These are phyloP conservation scores for Chytriomyces sp. DNA, from an alignment of 192 early-diverging fungal species.

Conservation along the genomic window DNA sequence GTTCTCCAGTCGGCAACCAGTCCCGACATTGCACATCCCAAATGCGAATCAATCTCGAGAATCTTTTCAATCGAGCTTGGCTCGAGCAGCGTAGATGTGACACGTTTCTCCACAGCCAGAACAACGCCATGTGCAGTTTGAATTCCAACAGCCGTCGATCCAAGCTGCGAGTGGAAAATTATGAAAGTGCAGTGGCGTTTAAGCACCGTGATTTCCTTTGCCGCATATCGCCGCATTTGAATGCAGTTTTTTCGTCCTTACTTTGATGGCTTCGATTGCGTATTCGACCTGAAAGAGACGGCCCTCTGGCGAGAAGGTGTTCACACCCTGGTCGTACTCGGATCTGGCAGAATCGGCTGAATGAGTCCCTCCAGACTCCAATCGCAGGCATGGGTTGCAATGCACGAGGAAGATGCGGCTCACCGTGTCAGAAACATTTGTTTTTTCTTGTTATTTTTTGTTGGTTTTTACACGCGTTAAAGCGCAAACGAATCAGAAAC, in stretches of 20 bases:
- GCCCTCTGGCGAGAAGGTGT: constrained; percentile 99
- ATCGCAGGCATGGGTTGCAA: too few species aligned
- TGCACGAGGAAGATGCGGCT: too few species aligned
- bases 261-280: constrained; percentile 99
- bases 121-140: constrained; percentile 93
- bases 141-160: constrained; percentile 97
- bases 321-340: constrained; percentile 99
- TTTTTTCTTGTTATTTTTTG: too few species aligned
- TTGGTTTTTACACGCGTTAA: too few species aligned
- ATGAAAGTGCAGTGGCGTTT: neutral
- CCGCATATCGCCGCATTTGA: neutral
- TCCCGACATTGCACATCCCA: constrained; percentile 98
- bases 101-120: constrained; percentile 96
- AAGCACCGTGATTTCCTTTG: neutral
- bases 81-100: constrained; percentile 91
- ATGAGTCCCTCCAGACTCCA: too few species aligned
- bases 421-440: too few species aligned
- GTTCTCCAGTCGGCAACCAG: constrained; percentile 95
- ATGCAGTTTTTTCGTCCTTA: neutral
- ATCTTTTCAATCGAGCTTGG: constrained; percentile 97
- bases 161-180: constrained; percentile 64
- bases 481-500: too few species aligned
- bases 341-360: constrained; percentile 6
- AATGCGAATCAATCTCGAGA: constrained; percentile 91
- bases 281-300: constrained; percentile 99